phyloP scores from a whole-genome alignment of 2,329 filamentous ascomycete species.

The Lachnellula hyalina region DNA sequence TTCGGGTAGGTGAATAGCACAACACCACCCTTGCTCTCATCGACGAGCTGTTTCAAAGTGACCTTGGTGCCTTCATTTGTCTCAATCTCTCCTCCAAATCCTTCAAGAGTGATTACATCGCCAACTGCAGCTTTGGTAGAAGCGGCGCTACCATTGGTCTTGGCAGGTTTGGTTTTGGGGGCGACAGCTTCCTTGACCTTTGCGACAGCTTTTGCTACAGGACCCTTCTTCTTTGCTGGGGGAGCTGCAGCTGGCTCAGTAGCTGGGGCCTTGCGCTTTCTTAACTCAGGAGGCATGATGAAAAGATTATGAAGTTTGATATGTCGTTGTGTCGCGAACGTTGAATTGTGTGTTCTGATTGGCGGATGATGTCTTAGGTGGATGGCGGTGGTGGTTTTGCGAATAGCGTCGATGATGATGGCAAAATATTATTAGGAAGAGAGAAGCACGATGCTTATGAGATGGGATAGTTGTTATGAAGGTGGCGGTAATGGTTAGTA shows the following conservation, averaged over 20 bases:
- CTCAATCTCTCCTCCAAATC: conserved; percentile 68
- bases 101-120: conserved; percentile 50
- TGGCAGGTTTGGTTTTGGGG: conserved; percentile 26
- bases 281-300: conserved; percentile 51
- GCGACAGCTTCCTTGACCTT: conserved; percentile 35
- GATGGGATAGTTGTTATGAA: background rate
- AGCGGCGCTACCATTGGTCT: conserved; percentile 22
- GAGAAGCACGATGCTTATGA: background rate
- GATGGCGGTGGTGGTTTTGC: background rate
- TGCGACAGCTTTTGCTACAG: conserved; percentile 35
- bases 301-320: conserved; percentile 3
- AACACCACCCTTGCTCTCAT: conserved; percentile 77
- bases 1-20: conserved; percentile 95
- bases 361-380: conserved; percentile 11
- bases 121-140: conserved; percentile 43
- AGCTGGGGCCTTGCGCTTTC: conserved; percentile 56
- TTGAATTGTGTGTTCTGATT: conserved; percentile 17
- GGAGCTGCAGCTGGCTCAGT: conserved; percentile 40
- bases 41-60: conserved; percentile 73
- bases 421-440: background rate
- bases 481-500: conserved; percentile 2
- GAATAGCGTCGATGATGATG: background rate
- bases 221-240: conserved; percentile 42
- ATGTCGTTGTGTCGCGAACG: conserved; percentile 8
- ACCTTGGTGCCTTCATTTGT: conserved; percentile 79